Evolutionary conservation across 768 basidiomycete species (phyloP).

Genomic region (Hygrocybe punicea): DNA sequence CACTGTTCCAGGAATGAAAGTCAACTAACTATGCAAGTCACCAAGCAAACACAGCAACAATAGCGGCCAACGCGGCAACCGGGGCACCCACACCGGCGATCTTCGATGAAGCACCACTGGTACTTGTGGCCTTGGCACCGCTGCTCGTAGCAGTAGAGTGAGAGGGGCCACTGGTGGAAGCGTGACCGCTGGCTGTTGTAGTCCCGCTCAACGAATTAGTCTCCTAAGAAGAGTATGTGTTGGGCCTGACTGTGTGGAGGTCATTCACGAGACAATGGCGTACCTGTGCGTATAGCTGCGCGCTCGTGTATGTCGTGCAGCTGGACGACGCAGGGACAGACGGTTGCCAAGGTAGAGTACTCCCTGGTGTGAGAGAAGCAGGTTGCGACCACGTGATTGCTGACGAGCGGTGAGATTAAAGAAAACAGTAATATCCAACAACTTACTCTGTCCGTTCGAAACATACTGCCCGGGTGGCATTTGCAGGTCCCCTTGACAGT

Average conservation of each 20-base stretch:
- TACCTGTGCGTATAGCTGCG: conserved; percentile 8
- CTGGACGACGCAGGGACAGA: conserved; percentile 13
- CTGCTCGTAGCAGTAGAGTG: background rate
- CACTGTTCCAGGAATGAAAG: background rate
- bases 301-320: conserved; percentile 11
- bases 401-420: conserved; percentile 22
- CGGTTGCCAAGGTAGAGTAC: conserved; percentile 12
- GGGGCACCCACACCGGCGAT: background rate
- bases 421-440: background rate
- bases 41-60: background rate
- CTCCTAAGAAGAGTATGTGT: background rate
- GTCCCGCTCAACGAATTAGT: background rate
- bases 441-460: conserved; percentile 1
- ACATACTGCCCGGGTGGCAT: conserved; percentile 4
- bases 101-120: background rate
- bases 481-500: conserved; percentile 4
- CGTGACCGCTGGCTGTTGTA: background rate
- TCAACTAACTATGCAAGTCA: background rate
- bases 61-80: background rate
- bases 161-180: background rate
- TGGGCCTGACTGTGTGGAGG: background rate
- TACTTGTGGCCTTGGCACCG: background rate
- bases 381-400: conserved; percentile 17
- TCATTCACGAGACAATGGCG: background rate
- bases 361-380: conserved; percentile 4